These are phyloP conservation scores for Alternaria arbusti DNA, from an alignment of 2,329 filamentous ascomycete species.

Conservation along the genomic window DNA sequence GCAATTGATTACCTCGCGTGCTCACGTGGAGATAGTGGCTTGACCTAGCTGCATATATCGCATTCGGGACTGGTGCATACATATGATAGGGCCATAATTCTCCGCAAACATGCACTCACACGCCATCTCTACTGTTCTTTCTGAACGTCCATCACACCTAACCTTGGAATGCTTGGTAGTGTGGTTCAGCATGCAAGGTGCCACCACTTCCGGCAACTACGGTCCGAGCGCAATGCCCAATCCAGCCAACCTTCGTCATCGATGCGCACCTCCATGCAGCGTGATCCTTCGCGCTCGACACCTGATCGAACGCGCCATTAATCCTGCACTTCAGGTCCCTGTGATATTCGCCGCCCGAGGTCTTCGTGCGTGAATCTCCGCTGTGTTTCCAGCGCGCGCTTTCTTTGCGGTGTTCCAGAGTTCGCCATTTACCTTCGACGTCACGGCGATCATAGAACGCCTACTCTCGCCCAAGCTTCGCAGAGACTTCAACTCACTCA, in stretches of 20 bases:
- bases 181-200: neutral
- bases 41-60: slow-evolving; percentile 7
- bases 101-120: neutral
- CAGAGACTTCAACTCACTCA: slow-evolving; percentile 10
- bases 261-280: neutral
- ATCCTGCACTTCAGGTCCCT: neutral
- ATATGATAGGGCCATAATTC: neutral
- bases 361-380: neutral
- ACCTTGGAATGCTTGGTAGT: neutral
- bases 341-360: neutral
- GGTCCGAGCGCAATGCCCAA: slow-evolving; percentile 2
- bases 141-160: too few relatives aligned
- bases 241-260: slow-evolving; percentile 5
- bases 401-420: neutral
- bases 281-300: neutral
- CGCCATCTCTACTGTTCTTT: neutral
- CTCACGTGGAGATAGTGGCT: slow-evolving; percentile 13
- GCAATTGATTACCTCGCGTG: slow-evolving; percentile 12
- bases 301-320: neutral
- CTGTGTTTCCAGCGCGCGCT: neutral
- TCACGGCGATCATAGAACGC: neutral
- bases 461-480: neutral
- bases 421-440: slow-evolving; percentile 3
- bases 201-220: neutral
- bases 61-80: neutral